Conservation (phyloP, 495 filamentous ascomycete species). For the Daldinia loculata region DNA sequence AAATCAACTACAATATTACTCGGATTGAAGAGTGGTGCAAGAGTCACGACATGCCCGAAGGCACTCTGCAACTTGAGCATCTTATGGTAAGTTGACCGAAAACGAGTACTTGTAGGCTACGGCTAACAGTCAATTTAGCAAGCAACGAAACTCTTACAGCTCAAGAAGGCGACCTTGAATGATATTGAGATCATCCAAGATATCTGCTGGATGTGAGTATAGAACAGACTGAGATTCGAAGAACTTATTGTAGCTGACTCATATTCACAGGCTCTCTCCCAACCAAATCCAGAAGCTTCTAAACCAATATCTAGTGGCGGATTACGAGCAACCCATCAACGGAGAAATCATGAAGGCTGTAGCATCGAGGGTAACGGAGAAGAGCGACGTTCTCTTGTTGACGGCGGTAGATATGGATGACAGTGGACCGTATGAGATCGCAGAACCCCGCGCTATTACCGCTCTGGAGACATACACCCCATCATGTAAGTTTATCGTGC, state of each 20-base stretch:
- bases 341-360: conserved; percentile 99
- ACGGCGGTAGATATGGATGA: conserved; percentile 99
- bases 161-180: conserved; percentile 98
- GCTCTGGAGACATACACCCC: conserved; percentile 98
- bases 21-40: conserved; percentile 99
- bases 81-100: conserved; percentile 75
- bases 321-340: conserved; percentile 99
- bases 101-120: background rate
- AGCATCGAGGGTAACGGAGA: conserved; percentile 95
- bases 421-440: conserved; percentile 99
- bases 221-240: background rate
- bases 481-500: conserved; percentile 70
- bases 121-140: conserved; percentile 66
- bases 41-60: conserved; percentile 99
- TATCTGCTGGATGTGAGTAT: conserved; percentile 97
- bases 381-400: conserved; percentile 93
- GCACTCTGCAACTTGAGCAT: conserved; percentile 96
- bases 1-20: conserved; percentile 99
- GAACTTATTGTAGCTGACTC: conserved; percentile 27
- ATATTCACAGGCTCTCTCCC: conserved; percentile 77
- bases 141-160: conserved; percentile 97
- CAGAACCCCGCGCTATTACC: conserved; percentile 93
- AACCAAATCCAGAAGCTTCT: conserved; percentile 99
- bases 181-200: conserved; percentile 99
- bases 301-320: conserved; percentile 98